A percentile compares a stretch with the other conserved stretches of the same genome.
Evolutionary conservation across 2,329 filamentous ascomycete species (phyloP).

Genomic region (Monilinia vaccinii-corymbosi): DNA sequence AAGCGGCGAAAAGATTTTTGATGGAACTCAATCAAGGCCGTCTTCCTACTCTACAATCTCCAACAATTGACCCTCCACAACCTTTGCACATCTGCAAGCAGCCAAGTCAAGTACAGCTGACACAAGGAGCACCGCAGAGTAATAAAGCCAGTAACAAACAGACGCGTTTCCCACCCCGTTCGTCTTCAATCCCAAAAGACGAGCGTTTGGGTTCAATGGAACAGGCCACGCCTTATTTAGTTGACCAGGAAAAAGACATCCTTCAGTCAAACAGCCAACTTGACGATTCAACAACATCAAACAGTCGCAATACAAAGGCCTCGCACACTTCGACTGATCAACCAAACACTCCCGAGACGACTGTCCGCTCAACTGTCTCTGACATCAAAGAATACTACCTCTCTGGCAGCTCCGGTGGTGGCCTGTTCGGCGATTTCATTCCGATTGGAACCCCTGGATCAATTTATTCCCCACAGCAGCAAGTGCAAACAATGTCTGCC

Average conservation of each 20-base stretch:
- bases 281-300: neutral
- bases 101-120: conserved; percentile 11
- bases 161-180: conserved; percentile 3
- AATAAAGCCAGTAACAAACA: conserved; percentile 4
- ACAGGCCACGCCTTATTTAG: neutral
- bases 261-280: neutral
- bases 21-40: conserved; percentile 11
- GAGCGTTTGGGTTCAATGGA: neutral
- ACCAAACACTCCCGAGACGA: neutral
- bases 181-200: neutral
- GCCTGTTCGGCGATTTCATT: conserved; percentile 4
- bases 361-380: conserved; percentile 1
- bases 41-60: neutral
- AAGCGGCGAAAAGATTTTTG: neutral
- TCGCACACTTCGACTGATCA: neutral
- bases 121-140: conserved; percentile 6
- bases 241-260: neutral
- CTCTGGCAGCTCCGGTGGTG: neutral
- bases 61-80: conserved; percentile 9
- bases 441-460: conserved; percentile 3
- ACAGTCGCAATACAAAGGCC: neutral
- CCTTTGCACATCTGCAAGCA: conserved; percentile 19
- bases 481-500: neutral
- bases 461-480: neutral
- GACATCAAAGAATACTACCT: conserved; percentile 3